Base-by-base conservation (phyloP, 202 grass and related monocot species). In the Dendrocalamus latiflorus region DNA sequence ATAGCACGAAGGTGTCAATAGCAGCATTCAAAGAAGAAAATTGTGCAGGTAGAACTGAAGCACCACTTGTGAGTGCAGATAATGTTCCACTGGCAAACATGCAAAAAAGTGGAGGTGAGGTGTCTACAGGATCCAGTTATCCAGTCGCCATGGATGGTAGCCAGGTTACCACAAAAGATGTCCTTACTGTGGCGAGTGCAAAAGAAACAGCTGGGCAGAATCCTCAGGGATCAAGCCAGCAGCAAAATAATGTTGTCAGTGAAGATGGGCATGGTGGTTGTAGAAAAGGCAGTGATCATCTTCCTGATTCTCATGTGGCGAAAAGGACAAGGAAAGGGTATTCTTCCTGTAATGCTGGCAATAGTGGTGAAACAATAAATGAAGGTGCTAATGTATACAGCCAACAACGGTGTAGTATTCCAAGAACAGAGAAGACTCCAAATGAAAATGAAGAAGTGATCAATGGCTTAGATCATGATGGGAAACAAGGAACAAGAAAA, bases 181-280 rank as follows among this genome's bases (percentile, higher is more conserved):
- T 20, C 65, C 25, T 24, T 84, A 50, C 26, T 81, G 45, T 14
- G 1, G n/a, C 24, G 1, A 16, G 38, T 77, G 49, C 44, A 54
- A 33, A 66, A 17, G 58, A 74, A 86, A 74, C 56, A 72, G 26
- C 56, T 24, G 39, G 18, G n/a, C 47, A 70, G 5, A 68, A 86
- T 87, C 84, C 86, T 74, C 72, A 81, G 57, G 86, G 69, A 81
- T 80, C 86, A 71, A 79, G 76, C 54, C 82, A 83, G 30, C 67
- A 69, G 30, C 76, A 77, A 72, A 61, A 81, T 61, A 86, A 75
- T 79, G 65, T 73, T 63, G n/a, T n/a, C n/a, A 64, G 18, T 80
- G 81, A 75, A 48, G 76, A 81, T 62, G 61, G 17, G 3, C 74
- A 75, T 65, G 79, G 28, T 68, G 50, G n/a, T 12, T 47, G 76